These are phyloP conservation scores for Epichloe hybrida DNA, from an alignment of 2,329 filamentous ascomycete species.

Conservation along the genomic window DNA sequence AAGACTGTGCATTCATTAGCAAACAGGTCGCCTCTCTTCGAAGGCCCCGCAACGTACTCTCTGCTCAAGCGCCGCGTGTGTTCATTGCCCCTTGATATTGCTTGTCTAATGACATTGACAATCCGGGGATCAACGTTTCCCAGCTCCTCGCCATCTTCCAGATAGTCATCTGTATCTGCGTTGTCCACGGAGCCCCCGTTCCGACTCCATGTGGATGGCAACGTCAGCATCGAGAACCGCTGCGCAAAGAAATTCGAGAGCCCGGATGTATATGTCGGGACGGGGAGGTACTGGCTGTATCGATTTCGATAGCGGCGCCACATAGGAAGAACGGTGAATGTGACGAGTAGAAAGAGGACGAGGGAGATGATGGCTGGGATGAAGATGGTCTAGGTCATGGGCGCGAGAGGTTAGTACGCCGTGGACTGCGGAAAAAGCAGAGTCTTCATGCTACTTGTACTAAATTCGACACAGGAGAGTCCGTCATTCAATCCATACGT, in stretches of 20 bases:
- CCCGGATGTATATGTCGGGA: constrained; percentile 44
- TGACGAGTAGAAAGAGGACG: constrained; percentile 50
- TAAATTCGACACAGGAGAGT: constrained; percentile 27
- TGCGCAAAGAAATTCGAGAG: constrained; percentile 35
- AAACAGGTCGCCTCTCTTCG: background rate
- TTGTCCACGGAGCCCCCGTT: constrained; percentile 28
- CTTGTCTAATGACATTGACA: constrained; percentile 24
- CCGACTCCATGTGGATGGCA: constrained; percentile 36
- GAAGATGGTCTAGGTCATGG: constrained; percentile 45
- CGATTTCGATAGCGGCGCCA: constrained; percentile 57
- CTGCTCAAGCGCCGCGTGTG: constrained; percentile 54
- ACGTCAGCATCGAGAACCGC: constrained; percentile 14
- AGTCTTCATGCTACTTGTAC: background rate
- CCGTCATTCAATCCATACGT: constrained; percentile 38
- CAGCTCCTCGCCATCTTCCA: constrained; percentile 51
- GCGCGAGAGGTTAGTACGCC: constrained; percentile 5
- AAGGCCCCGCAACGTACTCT: constrained; percentile 37
- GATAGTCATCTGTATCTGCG: constrained; percentile 27
- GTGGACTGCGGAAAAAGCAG: background rate
- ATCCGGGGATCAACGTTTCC: constrained; percentile 42
- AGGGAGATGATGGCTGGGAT: constrained; percentile 60
- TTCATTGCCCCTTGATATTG: constrained; percentile 26
- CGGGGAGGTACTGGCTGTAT: constrained; percentile 61
- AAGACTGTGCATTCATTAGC: constrained; percentile 10
- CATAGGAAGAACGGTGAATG: constrained; percentile 51